Conservation (phyloP, 306 rosid species). For the Sicyos edulis region DNA sequence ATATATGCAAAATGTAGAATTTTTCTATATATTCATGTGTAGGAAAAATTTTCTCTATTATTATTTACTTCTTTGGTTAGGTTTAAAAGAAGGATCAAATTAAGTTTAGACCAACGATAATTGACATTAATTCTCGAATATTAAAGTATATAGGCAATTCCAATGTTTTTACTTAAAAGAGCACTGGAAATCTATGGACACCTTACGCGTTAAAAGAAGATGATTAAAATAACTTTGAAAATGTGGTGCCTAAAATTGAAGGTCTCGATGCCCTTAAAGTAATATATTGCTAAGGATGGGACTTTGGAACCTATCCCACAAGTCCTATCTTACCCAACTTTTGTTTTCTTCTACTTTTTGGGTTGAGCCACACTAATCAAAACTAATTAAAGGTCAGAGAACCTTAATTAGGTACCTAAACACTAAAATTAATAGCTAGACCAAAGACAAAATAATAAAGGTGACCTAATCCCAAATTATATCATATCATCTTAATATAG, state of each 20-base stretch:
- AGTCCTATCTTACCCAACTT: conserved; percentile 17
- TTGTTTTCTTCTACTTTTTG: conserved; percentile 9
- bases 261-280: conserved; percentile 17
- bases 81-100: too few species aligned
- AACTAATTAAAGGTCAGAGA: neutral
- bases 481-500: neutral
- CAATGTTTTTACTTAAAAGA: too few species aligned
- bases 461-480: conserved; percentile 7
- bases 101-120: too few species aligned
- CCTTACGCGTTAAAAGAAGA: too few species aligned
- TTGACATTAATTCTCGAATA: too few species aligned
- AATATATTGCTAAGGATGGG: conserved; percentile 1
- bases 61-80: too few species aligned
- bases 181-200: too few species aligned
- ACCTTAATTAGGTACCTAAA: conserved; percentile 10
- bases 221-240: neutral
- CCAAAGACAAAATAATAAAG: neutral
- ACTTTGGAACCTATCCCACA: conserved; percentile 12
- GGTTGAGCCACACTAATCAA: neutral
- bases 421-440: conserved; percentile 7
- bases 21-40: too few species aligned
- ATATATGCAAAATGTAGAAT: too few species aligned
- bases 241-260: neutral
- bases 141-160: too few species aligned
- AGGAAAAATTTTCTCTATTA: too few species aligned